Evolutionary conservation across 2,329 filamentous ascomycete genomes (phyloP).

Genomic region (Chalaropsis thielavioides): DNA sequence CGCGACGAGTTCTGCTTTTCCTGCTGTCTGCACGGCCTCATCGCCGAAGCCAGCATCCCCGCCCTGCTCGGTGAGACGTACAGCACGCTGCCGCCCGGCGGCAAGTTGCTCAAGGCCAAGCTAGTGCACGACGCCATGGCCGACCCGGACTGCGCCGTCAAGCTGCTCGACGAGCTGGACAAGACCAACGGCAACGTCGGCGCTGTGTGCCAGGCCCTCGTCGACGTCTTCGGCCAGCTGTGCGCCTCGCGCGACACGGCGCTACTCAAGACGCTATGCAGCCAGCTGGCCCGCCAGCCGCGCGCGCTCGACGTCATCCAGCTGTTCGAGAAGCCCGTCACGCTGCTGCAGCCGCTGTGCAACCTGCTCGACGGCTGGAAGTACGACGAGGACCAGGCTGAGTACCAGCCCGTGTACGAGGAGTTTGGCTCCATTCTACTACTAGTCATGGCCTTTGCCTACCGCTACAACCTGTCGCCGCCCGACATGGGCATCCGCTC

Average conservation of each 20-base stretch:
- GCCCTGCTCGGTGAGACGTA: conserved; percentile 72
- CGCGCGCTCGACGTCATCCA: conserved; percentile 60
- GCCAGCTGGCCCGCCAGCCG: conserved; percentile 57
- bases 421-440: conserved; percentile 69
- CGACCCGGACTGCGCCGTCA: conserved; percentile 61
- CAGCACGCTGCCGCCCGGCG: conserved; percentile 58
- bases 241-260: conserved; percentile 64
- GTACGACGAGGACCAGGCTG: conserved; percentile 70
- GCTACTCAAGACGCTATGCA: conserved; percentile 61
- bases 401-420: conserved; percentile 75
- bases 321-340: conserved; percentile 55
- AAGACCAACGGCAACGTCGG: conserved; percentile 85
- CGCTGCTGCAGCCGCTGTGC: conserved; percentile 60
- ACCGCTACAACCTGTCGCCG: conserved; percentile 54
- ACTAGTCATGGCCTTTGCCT: conserved; percentile 57
- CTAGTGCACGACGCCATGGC: conserved; percentile 64
- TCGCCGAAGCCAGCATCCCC: conserved; percentile 64
- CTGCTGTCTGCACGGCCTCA: conserved; percentile 75
- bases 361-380: conserved; percentile 64
- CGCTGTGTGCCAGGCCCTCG: conserved; percentile 64
- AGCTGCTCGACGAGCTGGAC: conserved; percentile 68
- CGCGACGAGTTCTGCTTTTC: conserved; percentile 71
- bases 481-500: conserved; percentile 48
- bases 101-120: conserved; percentile 62
- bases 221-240: conserved; percentile 54